phyloP scores from a whole-genome alignment of 495 filamentous ascomycete genomes.

The Rusavskia elegans region DNA sequence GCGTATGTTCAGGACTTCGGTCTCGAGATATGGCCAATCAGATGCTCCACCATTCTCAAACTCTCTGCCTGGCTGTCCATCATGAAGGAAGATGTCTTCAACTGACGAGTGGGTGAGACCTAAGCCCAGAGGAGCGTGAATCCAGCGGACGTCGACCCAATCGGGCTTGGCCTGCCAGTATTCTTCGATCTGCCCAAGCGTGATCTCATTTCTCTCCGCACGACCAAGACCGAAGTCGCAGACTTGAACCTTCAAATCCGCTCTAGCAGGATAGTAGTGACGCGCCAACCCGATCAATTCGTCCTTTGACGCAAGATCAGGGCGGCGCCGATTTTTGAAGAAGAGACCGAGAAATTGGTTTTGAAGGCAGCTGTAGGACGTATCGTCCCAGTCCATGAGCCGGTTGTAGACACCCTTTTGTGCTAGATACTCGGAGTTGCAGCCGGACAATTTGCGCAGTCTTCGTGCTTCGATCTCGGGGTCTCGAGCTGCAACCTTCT shows the following conservation, averaged over 20 bases:
- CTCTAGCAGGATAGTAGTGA: conserved; percentile 15
- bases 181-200: conserved; percentile 15
- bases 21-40: conserved; percentile 17
- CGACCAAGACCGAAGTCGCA: conserved; percentile 17
- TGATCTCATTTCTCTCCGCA: conserved; percentile 13
- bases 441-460: conserved; percentile 6
- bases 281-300: conserved; percentile 11
- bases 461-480: neutral
- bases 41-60: conserved; percentile 12
- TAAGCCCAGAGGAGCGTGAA: conserved; percentile 18
- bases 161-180: conserved; percentile 14
- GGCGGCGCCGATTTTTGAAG: neutral
- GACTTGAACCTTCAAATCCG: conserved; percentile 15
- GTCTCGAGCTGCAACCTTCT: conserved; percentile 10
- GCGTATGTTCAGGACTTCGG: conserved; percentile 15
- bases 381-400: conserved; percentile 10
- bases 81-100: conserved; percentile 13
- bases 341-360: conserved; percentile 3
- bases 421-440: conserved; percentile 6
- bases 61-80: conserved; percentile 9
- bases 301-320: conserved; percentile 5
- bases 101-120: conserved; percentile 15
- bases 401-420: conserved; percentile 10
- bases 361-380: neutral
- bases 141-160: conserved; percentile 17